Evolutionary conservation across 306 rosid species (phyloP).

Genomic region (Quercus parvula): DNA sequence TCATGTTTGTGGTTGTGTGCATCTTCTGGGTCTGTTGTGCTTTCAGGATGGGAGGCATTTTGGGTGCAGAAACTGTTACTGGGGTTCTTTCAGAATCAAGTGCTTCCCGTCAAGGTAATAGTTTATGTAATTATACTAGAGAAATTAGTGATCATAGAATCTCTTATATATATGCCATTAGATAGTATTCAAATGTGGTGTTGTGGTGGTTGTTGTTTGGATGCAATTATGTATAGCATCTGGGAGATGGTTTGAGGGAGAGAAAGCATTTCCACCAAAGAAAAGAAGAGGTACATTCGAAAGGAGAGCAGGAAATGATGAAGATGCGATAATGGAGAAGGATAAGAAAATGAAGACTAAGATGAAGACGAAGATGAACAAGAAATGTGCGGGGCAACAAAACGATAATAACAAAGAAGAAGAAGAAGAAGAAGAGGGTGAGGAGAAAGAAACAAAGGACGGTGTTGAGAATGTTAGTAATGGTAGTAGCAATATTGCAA

Average conservation of each 20-base stretch:
- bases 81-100: slow-evolving; percentile 35
- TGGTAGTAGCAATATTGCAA: neutral
- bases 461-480: neutral
- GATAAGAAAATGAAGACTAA: slow-evolving; percentile 27
- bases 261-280: slow-evolving; percentile 69
- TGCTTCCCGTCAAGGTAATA: slow-evolving; percentile 49
- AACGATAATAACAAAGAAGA: slow-evolving; percentile 32
- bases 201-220: slow-evolving; percentile 3
- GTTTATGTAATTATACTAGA: neutral
- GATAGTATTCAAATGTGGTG: neutral
- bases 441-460: slow-evolving; percentile 2
- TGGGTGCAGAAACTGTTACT: slow-evolving; percentile 34
- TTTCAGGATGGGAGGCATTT: slow-evolving; percentile 46
- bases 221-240: neutral
- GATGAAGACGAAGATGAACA: slow-evolving; percentile 55
- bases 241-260: slow-evolving; percentile 67
- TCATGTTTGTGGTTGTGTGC: slow-evolving; percentile 22
- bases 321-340: slow-evolving; percentile 9
- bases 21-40: slow-evolving; percentile 28
- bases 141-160: neutral
- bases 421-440: slow-evolving; percentile 23
- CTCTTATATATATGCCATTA: neutral
- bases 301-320: neutral
- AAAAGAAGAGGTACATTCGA: slow-evolving; percentile 59
- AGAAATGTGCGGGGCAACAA: slow-evolving; percentile 32